Percentiles rank a stretch among this genome's conserved stretches.
phyloP scores from a whole-genome alignment of 2,329 filamentous ascomycete species.

The Pyricularia sp. region DNA sequence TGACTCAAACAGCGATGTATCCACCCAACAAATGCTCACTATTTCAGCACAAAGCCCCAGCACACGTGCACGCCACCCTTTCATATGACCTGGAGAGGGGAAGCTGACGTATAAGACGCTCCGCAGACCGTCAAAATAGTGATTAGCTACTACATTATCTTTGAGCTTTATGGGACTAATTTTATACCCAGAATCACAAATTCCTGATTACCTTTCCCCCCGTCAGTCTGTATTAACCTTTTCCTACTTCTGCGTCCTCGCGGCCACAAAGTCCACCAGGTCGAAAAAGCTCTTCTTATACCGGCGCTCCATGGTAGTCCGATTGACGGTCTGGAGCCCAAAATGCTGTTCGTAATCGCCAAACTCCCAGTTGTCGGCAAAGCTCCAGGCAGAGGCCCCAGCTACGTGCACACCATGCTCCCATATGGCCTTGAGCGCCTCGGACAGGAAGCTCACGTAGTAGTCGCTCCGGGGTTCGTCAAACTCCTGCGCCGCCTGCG shows the following conservation, averaged over 20 bases:
- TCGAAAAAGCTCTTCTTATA: constrained; percentile 6
- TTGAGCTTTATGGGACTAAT: too few relatives aligned
- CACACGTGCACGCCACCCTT: too few relatives aligned
- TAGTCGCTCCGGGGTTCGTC: constrained; percentile 41
- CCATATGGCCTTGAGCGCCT: constrained; percentile 40
- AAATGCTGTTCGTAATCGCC: constrained; percentile 17
- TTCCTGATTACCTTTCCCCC: too few relatives aligned
- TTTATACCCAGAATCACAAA: too few relatives aligned
- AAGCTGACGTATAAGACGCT: too few relatives aligned
- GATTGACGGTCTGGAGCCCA: constrained; percentile 5
- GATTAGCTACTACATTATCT: too few relatives aligned
- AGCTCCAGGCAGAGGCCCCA: constrained; percentile 40
- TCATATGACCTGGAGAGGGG: too few relatives aligned
- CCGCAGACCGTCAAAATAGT: too few relatives aligned
- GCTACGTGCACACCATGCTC: constrained; percentile 41
- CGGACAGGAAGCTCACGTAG: constrained; percentile 39
- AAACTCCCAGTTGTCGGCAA: constrained; percentile 42
- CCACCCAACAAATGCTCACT: too few relatives aligned
- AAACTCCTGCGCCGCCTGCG: constrained; percentile 18
- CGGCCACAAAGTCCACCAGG: constrained; percentile 1
- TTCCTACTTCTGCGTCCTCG: not conserved
- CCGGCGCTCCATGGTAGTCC: not conserved
- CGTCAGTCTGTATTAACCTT: too few relatives aligned
- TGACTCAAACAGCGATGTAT: too few relatives aligned
- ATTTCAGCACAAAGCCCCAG: too few relatives aligned